A percentile compares a stretch with the other conserved stretches of the same genome.
phyloP scores from a whole-genome alignment of 2,329 filamentous ascomycete species.

The Berkeleyomyces basicola region DNA sequence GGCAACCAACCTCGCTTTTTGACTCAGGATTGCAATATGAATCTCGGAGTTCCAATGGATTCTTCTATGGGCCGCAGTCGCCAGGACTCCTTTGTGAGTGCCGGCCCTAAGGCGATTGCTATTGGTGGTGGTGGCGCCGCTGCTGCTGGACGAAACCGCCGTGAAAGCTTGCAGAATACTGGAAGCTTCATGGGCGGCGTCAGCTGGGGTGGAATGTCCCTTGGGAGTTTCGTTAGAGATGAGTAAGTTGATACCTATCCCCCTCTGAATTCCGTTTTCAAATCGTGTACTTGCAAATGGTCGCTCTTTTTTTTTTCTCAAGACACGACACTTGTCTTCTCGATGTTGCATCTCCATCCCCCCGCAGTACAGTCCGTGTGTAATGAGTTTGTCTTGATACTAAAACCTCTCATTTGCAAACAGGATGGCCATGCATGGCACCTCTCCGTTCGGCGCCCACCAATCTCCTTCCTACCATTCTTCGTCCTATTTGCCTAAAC shows the following conservation, averaged over 20 bases:
- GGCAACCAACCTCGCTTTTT: conserved; percentile 14
- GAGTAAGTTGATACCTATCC: conserved; percentile 50
- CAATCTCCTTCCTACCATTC: conserved; percentile 94
- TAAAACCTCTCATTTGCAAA: conserved; percentile 15
- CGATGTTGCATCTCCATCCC: not conserved
- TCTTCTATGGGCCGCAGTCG: conserved; percentile 38
- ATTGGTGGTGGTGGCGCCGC: conserved; percentile 49
- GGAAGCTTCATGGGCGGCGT: conserved; percentile 62
- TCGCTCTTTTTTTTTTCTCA: conserved; percentile 3
- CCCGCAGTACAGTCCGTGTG: conserved; percentile 1
- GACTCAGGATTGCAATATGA: conserved; percentile 32
- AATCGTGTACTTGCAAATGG: no score
- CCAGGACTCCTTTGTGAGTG: conserved; percentile 50
- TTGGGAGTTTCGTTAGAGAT: conserved; percentile 92
- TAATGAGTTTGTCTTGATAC: conserved; percentile 8
- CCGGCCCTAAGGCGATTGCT: conserved; percentile 49
- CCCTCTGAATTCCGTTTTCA: not conserved
- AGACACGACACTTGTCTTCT: not conserved
- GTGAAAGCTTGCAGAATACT: conserved; percentile 38
- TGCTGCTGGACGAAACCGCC: conserved; percentile 37
- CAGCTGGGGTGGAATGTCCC: conserved; percentile 93
- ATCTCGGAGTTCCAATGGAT: conserved; percentile 42
- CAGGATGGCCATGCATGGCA: conserved; percentile 90
- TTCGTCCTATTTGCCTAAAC: conserved; percentile 86
- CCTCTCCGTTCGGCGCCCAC: conserved; percentile 68